phyloP scores from a whole-genome alignment of 345 rosid genomes.

The Moricandia arvensis region DNA sequence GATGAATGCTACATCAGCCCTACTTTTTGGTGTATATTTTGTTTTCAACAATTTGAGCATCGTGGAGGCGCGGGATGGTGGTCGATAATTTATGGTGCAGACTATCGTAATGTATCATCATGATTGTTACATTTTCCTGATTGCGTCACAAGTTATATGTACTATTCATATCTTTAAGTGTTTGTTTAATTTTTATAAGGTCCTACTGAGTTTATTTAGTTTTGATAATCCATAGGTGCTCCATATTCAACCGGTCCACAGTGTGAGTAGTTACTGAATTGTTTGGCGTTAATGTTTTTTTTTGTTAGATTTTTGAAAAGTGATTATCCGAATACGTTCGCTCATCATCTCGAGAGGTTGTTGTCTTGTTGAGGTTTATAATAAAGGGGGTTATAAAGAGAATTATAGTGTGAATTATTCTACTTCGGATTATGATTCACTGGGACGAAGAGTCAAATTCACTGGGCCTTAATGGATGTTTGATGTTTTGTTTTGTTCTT shows the following conservation, averaged over 20 bases:
- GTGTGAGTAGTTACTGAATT: not conserved
- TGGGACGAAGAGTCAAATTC: too few species aligned
- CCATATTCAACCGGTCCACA: not conserved
- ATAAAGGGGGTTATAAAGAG: not conserved
- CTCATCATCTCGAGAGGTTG: not conserved
- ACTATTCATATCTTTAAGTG: not conserved
- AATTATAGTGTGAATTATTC: too few species aligned
- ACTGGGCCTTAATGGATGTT: too few species aligned
- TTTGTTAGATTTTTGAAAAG: too few species aligned
- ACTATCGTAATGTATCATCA: not conserved
- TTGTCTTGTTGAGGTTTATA: not conserved
- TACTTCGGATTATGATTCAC: too few species aligned
- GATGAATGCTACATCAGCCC: not conserved
- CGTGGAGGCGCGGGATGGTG: too few species aligned
- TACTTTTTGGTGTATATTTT: too few species aligned
- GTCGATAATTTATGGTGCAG: not conserved
- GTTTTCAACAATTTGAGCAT: too few species aligned
- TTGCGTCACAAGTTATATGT: not conserved
- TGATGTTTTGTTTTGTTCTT: too few species aligned
- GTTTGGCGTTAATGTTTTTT: too few species aligned
- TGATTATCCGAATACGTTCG: not conserved
- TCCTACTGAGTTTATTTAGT: not conserved
- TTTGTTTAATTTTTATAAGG: not conserved
- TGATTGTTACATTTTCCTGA: too few species aligned
- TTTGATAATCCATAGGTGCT: not conserved